Evolutionary conservation across 441 rosid species (phyloP).

Genomic region (Gossypium aridum): DNA sequence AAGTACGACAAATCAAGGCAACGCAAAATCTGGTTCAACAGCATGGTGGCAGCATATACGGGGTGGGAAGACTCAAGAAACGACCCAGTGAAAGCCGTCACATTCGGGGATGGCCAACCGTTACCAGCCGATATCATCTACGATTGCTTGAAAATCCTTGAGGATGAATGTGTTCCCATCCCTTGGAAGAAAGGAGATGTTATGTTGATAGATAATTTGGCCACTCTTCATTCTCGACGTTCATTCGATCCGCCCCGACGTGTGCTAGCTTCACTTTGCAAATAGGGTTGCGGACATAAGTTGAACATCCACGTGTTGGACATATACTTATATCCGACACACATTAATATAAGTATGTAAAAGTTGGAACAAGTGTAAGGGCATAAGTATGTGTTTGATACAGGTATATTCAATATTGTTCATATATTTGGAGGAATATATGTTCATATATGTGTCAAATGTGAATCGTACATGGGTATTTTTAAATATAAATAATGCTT

Average conservation of each 20-base stretch:
- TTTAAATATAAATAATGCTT: no score
- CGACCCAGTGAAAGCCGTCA: constrained; percentile 71
- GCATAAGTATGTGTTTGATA: no score
- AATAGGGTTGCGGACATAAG: constrained; percentile 6
- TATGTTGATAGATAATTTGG: constrained; percentile 74
- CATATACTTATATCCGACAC: no score
- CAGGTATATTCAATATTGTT: no score
- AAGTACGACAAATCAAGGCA: constrained; percentile 51
- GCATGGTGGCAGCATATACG: constrained; percentile 84
- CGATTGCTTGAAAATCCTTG: constrained; percentile 58
- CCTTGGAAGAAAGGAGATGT: constrained; percentile 92
- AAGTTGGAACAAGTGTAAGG: no score
- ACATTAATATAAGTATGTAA: no score
- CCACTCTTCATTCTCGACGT: constrained; percentile 73
- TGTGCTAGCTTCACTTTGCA: constrained; percentile 58
- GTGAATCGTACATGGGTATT: no score
- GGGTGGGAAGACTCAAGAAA: constrained; percentile 81
- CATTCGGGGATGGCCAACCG: constrained; percentile 61
- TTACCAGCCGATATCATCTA: constrained; percentile 53
- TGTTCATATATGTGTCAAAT: no score
- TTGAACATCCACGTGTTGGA: no score
- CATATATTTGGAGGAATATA: no score
- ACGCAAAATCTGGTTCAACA: constrained; percentile 85
- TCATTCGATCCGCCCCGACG: constrained; percentile 69
- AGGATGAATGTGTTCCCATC: constrained; percentile 64